These are phyloP conservation scores for Saccharomyces jurei DNA, from an alignment of 805 yeast genomes.

Conservation along the genomic window DNA sequence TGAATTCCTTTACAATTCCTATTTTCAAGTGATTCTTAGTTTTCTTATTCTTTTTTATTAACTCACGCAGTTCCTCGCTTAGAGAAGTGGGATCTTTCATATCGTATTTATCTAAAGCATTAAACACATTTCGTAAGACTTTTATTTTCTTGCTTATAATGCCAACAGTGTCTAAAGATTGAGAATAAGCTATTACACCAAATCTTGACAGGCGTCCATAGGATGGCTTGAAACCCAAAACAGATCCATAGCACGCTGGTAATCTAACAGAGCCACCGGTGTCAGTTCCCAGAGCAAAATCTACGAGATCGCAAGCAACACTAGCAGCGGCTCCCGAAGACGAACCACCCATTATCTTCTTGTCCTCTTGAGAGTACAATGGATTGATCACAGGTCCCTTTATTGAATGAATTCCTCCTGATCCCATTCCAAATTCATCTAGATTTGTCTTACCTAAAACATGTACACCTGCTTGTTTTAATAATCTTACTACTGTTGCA, in stretches of 20 bases:
- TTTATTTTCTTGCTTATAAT: constrained; percentile 49
- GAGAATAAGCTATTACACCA: constrained; percentile 92
- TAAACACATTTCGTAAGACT: constrained; percentile 41
- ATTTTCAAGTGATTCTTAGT: constrained; percentile 34
- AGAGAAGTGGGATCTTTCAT: constrained; percentile 72
- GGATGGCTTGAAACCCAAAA: constrained; percentile 84
- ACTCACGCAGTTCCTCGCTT: constrained; percentile 30
- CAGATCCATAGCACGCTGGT: constrained; percentile 83
- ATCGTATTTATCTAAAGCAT: constrained; percentile 54
- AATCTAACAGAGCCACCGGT: constrained; percentile 95
- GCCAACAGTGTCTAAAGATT: constrained; percentile 91
- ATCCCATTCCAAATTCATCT: constrained; percentile 99
- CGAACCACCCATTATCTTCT: constrained; percentile 73
- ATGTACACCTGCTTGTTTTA: constrained; percentile 45
- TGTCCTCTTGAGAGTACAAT: constrained; percentile 27
- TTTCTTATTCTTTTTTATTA: constrained; percentile 1
- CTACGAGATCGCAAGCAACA: constrained; percentile 57
- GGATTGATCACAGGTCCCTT: constrained; percentile 58
- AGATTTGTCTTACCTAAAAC: constrained; percentile 77
- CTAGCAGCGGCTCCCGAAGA: constrained; percentile 96
- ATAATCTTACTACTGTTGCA: constrained; percentile 57
- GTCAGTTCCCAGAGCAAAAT: constrained; percentile 84
- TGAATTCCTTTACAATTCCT: constrained; percentile 69
- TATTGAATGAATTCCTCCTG: constrained; percentile 47
- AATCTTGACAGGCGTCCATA: constrained; percentile 87